Percentiles rank a stretch among this genome's conserved stretches.
These are phyloP conservation scores for Xylariaceae sp. DNA, from an alignment of 2,329 filamentous ascomycete species.

Conservation along the genomic window DNA sequence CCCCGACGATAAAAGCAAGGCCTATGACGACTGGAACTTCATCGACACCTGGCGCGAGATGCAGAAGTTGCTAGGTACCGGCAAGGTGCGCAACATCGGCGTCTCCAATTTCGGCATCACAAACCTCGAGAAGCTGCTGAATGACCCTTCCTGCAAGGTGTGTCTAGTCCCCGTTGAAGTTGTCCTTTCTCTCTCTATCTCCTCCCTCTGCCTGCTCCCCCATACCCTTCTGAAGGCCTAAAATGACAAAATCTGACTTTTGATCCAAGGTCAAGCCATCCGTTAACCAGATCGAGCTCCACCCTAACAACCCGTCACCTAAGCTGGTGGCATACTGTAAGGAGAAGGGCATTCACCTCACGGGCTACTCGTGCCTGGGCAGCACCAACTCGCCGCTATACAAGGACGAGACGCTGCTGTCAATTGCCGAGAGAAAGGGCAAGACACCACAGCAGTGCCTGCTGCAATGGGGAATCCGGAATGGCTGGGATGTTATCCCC, in stretches of 20 bases:
- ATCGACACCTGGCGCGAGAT: conserved; percentile 76
- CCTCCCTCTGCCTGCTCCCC: not conserved
- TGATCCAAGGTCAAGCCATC: conserved; percentile 56
- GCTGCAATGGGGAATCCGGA: conserved; percentile 78
- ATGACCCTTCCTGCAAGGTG: conserved; percentile 65
- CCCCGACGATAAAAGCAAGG: conserved; percentile 65
- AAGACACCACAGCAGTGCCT: conserved; percentile 76
- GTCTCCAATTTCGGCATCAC: conserved; percentile 84
- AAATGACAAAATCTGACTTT: not conserved
- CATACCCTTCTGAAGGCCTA: not conserved
- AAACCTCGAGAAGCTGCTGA: conserved; percentile 77
- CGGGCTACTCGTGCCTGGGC: conserved; percentile 75
- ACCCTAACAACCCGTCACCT: conserved; percentile 79
- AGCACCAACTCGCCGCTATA: conserved; percentile 71
- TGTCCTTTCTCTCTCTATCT: not conserved
- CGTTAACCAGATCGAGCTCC: conserved; percentile 82
- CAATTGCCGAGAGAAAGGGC: conserved; percentile 66
- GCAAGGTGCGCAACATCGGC: conserved; percentile 79
- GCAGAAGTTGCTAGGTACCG: conserved; percentile 68
- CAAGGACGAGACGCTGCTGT: conserved; percentile 65
- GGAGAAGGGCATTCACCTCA: conserved; percentile 73
- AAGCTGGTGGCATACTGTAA: conserved; percentile 75
- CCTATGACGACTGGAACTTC: conserved; percentile 78
- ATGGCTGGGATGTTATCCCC: conserved; percentile 82
- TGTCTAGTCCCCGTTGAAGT: conserved; percentile 7